Base-by-base conservation (phyloP, 2,329 filamentous ascomycete species). In the Diaporthe ampelina region DNA sequence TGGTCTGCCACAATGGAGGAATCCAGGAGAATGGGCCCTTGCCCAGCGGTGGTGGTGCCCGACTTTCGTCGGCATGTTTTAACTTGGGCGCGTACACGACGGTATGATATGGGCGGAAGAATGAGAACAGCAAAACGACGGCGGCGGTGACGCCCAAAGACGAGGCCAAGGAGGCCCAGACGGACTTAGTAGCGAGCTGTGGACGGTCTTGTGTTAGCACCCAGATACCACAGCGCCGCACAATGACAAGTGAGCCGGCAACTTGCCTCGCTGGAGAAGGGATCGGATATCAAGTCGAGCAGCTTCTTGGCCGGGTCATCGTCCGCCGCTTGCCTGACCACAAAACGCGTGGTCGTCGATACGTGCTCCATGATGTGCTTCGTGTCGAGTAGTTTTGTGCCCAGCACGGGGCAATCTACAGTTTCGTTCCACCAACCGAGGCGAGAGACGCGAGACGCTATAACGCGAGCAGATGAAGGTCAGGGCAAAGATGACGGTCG, bases 11-110 rank as follows among this genome's bases (percentile, higher is more conserved):
- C 43, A 99, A 86, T 0, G 96, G 95, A 26, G 87, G 87, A 43
- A 97, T 83, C 97, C 97, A 99, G 63, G 95, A 92, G 81, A 97
- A 95, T 13, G 96, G 86, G n/a, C 94, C 93, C 81, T 93, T 97
- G 73, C 94, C 94, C 79, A 98, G 89, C 0, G 94, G 91, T 17
- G 97, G 97, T 24, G 96, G 97, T 13, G 94, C 91, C 85, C 98
- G 95, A 83, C 93, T 95, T 78, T 95, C 92, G 82, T 98, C 96
- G 81, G 95, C 94, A 86, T 98, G 93, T 82, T 97, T 97, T 65
- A 97, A 88, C 82, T 97, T 96, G 54, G 97, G 97, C 4, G 97
- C 95, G 84, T 99, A 99, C 63, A 99, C 94, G 78, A 96, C 90
- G 73, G 93, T 93, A 83, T 98, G 96, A 83, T 95, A 95, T 7